Conservation (phyloP, 805 yeast genomes). For the Monosporozyma aerobia region DNA sequence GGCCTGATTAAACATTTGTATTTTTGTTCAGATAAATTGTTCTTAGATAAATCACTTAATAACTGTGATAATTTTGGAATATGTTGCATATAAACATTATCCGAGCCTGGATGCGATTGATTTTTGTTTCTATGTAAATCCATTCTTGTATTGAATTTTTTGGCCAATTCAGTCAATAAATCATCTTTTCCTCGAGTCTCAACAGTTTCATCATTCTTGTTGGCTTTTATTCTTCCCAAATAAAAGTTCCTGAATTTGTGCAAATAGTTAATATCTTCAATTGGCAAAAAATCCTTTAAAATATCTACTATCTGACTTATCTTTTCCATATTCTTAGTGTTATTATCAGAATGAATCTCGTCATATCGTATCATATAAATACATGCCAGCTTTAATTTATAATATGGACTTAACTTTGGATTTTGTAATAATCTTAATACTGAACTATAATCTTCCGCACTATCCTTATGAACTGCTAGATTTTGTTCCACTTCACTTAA, state of each 20-base stretch:
- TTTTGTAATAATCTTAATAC: constrained; percentile 45
- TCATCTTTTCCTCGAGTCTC: constrained; percentile 12
- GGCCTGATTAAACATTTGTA: constrained; percentile 13
- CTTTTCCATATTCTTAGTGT: constrained; percentile 48
- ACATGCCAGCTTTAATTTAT: constrained; percentile 64
- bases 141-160: constrained; percentile 28
- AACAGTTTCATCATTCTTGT: neutral
- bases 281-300: constrained; percentile 32
- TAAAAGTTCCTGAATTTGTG: constrained; percentile 35
- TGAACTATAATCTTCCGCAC: constrained; percentile 45
- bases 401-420: constrained; percentile 38
- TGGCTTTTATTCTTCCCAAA: constrained; percentile 1
- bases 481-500: constrained; percentile 87
- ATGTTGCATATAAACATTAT: constrained; percentile 86
- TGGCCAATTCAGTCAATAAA: constrained; percentile 27
- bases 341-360: constrained; percentile 16
- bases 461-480: constrained; percentile 57
- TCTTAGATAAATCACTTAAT: constrained; percentile 30
- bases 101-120: constrained; percentile 25
- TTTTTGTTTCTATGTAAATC: constrained; percentile 26
- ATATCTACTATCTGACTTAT: constrained; percentile 35
- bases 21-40: constrained; percentile 34
- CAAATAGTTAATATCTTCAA: constrained; percentile 35
- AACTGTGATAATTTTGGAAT: constrained; percentile 50
- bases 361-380: constrained; percentile 71